Percentiles rank a stretch among this genome's conserved stretches.
phyloP scores from a whole-genome alignment of 2,329 filamentous ascomycete species.

The Talaromyces amestolkiae region DNA sequence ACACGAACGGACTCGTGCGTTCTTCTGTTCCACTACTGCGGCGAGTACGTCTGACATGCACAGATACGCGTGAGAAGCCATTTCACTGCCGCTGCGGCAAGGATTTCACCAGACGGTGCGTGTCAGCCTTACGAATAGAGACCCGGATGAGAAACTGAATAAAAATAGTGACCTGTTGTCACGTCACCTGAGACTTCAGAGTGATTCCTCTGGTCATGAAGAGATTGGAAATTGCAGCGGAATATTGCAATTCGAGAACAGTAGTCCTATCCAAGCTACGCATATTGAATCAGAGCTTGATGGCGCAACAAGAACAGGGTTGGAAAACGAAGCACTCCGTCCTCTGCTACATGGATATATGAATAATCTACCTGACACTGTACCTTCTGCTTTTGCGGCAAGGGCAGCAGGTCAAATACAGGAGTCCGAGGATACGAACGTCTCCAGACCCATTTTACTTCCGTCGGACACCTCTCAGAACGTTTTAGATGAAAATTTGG shows the following conservation, averaged over 20 bases:
- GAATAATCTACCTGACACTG: background rate
- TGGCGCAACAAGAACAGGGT: background rate
- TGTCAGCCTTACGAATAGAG: background rate
- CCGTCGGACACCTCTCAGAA: conserved; percentile 4
- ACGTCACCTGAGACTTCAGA: conserved; percentile 11
- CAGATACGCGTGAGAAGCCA: conserved; percentile 18
- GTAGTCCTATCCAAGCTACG: conserved; percentile 2
- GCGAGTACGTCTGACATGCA: conserved; percentile 6
- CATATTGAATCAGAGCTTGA: conserved; percentile 8
- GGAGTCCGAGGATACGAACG: conserved; percentile 3
- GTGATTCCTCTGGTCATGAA: conserved; percentile 13
- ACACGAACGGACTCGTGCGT: conserved; percentile 16
- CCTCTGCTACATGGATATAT: conserved; percentile 8
- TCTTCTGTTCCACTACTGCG: conserved; percentile 4
- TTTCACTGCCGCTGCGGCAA: conserved; percentile 16
- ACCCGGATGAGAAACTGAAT: background rate
- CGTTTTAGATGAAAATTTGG: conserved; percentile 12
- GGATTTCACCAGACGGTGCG: conserved; percentile 13
- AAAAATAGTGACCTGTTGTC: conserved; percentile 15
- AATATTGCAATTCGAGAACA: conserved; percentile 7
- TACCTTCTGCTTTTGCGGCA: background rate
- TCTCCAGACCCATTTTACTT: conserved; percentile 4
- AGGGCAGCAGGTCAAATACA: background rate
- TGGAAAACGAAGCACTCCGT: conserved; percentile 5
- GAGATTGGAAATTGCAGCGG: conserved; percentile 11